phyloP scores from a whole-genome alignment of 139 green algal genomes.

The Picochlorum sp. region DNA sequence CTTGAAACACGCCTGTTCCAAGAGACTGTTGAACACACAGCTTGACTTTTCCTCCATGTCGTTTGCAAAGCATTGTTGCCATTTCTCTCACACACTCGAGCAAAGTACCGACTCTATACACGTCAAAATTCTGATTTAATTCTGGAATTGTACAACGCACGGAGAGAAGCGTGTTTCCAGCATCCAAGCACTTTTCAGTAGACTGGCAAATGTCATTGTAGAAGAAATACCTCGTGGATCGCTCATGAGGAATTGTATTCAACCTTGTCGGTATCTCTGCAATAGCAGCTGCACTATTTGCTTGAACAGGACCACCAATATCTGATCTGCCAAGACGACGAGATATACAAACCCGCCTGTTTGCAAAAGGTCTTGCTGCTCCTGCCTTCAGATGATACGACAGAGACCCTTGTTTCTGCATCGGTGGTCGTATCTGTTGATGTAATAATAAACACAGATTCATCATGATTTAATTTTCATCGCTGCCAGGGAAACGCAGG shows the following conservation, averaged over 20 bases:
- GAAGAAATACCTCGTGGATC: conserved; percentile 38
- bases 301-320: background rate
- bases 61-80: conserved; percentile 42
- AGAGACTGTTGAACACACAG: conserved; percentile 66
- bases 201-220: conserved; percentile 30
- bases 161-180: conserved; percentile 20
- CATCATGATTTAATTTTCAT: too few species aligned
- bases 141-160: conserved; percentile 27
- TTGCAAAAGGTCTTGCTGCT: too few species aligned
- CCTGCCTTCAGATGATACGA: too few species aligned
- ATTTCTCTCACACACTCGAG: conserved; percentile 71
- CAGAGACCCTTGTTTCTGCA: too few species aligned
- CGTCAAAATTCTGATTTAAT: conserved; percentile 58
- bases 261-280: conserved; percentile 24
- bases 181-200: conserved; percentile 30
- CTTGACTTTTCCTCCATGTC: conserved; percentile 63
- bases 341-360: too few species aligned
- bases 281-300: background rate
- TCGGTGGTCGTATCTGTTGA: too few species aligned
- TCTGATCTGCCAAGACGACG: background rate
- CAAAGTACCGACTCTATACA: conserved; percentile 73
- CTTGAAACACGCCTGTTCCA: conserved; percentile 69
- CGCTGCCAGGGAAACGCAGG: too few species aligned
- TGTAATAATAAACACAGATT: too few species aligned
- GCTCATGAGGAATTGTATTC: conserved; percentile 46